Conservation (phyloP, 495 filamentous ascomycete species). For the Poronia punctata region DNA sequence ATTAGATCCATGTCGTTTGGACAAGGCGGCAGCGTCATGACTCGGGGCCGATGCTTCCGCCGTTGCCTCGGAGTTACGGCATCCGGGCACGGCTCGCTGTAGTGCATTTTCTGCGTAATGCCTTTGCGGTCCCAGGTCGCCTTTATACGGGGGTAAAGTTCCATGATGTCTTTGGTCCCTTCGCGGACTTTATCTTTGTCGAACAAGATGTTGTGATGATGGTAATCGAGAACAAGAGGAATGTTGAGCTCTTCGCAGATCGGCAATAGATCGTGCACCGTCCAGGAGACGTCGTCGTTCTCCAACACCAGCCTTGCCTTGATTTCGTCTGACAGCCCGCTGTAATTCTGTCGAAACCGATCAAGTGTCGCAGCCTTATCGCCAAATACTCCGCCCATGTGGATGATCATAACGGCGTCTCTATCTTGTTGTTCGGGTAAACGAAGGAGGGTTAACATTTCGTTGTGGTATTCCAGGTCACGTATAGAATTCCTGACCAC, state of each 20-base stretch:
- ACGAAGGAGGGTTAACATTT: constrained; percentile 71
- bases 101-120: constrained; percentile 95
- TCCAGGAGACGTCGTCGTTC: constrained; percentile 89
- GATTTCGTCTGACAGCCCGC: constrained; percentile 53
- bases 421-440: constrained; percentile 74
- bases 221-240: constrained; percentile 85
- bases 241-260: constrained; percentile 91
- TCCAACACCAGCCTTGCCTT: constrained; percentile 84
- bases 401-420: constrained; percentile 90
- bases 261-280: constrained; percentile 83
- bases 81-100: constrained; percentile 68
- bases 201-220: constrained; percentile 94
- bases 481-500: constrained; percentile 71
- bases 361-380: constrained; percentile 78
- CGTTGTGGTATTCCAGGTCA: constrained; percentile 85
- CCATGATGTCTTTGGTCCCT: constrained; percentile 78
- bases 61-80: constrained; percentile 71
- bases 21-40: constrained; percentile 74
- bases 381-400: constrained; percentile 89
- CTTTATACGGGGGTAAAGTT: constrained; percentile 52
- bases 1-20: constrained; percentile 81
- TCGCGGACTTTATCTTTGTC: constrained; percentile 65
- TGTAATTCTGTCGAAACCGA: constrained; percentile 77
- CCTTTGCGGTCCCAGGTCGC: constrained; percentile 81
- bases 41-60: constrained; percentile 76